Evolutionary conservation across 139 green algal genomes (phyloP), one percentile per base, ranked within the genome.

Genomic region (Zygnema circumcarinatum): DNA sequence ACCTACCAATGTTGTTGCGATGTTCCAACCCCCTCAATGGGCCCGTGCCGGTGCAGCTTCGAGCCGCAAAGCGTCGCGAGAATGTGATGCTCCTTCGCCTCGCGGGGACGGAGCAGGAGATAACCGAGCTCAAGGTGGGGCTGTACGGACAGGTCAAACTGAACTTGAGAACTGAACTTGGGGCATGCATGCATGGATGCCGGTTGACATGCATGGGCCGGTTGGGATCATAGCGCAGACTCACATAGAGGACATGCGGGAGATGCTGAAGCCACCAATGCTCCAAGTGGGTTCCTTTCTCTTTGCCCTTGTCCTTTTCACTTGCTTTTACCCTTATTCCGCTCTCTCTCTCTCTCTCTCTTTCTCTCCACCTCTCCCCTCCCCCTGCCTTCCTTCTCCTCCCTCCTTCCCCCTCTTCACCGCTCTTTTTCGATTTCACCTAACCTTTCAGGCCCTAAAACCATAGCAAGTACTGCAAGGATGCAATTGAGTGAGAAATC

Each of bases 41-140:
- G 73, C 31, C n/a, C n/a, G n/a, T n/a, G 73, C 22, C 73, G 76
- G 20, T 85, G 80, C 80, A 86, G 80, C 31, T 39, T 3, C 7
- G 33, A 31, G 69, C 31, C 20, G 21, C 41, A 25, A 86, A 86
- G 80, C 7, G 69, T 21, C 81, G 67, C 20, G 80, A 86, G 80
- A 86, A 86, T n/a, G 69, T 25, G 7, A 22, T 86, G 80, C 80
- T 86, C 21, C 7, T 86, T 7, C 81, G 54, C 62, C n/a, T 86
- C 25, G 11, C 41, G 35, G 31, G 22, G 21, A 86, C 81, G 33
- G 80, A 86, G 3, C 7, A 86, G 3, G 80, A 86, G 22, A 7
- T 85, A 25, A n/a, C 41, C 62, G 69, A 86, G 7, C 80, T 86
- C 16, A 83, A 83, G 75, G 75, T 83, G 68, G 32, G n/a, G n/a